Evolutionary conservation across 2,329 filamentous ascomycete genomes (phyloP), one percentile per base, ranked within the genome.

Genomic region (Phaeosphaeriaceae sp.): DNA sequence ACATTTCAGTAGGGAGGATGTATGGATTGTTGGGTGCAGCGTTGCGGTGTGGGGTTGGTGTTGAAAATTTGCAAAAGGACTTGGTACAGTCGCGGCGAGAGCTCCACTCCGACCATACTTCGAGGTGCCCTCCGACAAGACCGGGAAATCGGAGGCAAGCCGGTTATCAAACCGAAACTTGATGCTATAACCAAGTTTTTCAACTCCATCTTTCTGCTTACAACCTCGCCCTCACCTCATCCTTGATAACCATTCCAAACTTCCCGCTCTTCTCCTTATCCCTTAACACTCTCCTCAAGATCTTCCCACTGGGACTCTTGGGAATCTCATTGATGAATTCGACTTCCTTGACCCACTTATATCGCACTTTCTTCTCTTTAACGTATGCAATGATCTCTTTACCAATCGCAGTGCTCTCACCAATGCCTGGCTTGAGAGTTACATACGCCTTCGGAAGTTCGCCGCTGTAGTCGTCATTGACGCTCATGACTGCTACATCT

Each of bases 401-500:
- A 31, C 70, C 80, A n/a, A 72, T 68, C 20, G 62, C 67, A 2
- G 69, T 68, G 42, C 67, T 69, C 22, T 72, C 69, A 24, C 68
- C 58, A 0, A 69, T 48, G 2, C 77, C 76, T 1, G 73, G 63
- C 58, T 79, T 78, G 6, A 80, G 68, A 22, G 79, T 76, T 3
- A 82, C 72, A 54, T 77, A 82, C 1, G 81, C 81, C 56, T 81
- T 72, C 0, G 80, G 80, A 3, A 80, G 64, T 64, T 83, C 80
- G 6, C 72, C 74, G 9, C 83, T 79, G 53, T 84, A 83, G 2
- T 87, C 83, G 59, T 87, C 83, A 1, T 71, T 70, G 10, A 86
- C 76, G 0, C 82, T 82, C 41, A 86, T 74, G 0, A 87, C 84
- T 0, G 86, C 86, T 1, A 79, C 81, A 68, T 89, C 86, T 44